Evolutionary conservation across 1,284 basidiomycete species (phyloP), one percentile per base, ranked within the genome.

Genomic region (Abortiporus biennis): DNA sequence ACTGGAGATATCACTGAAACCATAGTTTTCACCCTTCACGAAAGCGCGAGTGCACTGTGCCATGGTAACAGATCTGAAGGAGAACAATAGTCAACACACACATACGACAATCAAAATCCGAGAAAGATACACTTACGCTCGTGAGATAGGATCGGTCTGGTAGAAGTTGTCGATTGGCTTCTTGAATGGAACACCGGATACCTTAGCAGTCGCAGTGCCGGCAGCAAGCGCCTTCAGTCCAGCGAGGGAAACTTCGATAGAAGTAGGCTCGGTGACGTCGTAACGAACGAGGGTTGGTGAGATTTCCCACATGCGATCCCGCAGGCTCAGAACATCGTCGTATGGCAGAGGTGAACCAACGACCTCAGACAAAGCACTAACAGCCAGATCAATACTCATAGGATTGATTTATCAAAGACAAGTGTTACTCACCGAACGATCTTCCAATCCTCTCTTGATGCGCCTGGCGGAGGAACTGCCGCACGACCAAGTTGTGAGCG

Each of bases 361-460:
- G 29, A 94, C 74, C 63, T 99, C 96, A n/a, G 91, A 93, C 2
- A 99, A 69, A 0, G 95, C 96, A 47, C 88, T 87, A 46, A 9
- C 36, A 29, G n/a, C 32, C 15, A 21, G 23, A 38, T 6, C 19
- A 6, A 6, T 29, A 17, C 13, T 4, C 1, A 24, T 39, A 11
- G 29, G n/a, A 17, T 21, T 35, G 35, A 22, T 29, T 23, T 36
- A 43, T 31, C 4, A 33, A 2, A 29, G n/a, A 15, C 4, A 20
- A n/a, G 16, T n/a, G 33, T 42, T 2, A 61, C 73, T 21, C 49
- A 88, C 85, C 93, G 86, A 50, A 99, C 74, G 57, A 99, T 92
- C 77, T 99, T 98, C 96, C 96, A 99, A 64, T 99, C 96, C 65
- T 99, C 96, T 40, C 96, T 74, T 3, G 92, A 80, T 2, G 93